These are phyloP conservation scores for Dactylella cylindrospora DNA, from an alignment of 2,329 filamentous ascomycete genomes.

Conservation along the genomic window DNA sequence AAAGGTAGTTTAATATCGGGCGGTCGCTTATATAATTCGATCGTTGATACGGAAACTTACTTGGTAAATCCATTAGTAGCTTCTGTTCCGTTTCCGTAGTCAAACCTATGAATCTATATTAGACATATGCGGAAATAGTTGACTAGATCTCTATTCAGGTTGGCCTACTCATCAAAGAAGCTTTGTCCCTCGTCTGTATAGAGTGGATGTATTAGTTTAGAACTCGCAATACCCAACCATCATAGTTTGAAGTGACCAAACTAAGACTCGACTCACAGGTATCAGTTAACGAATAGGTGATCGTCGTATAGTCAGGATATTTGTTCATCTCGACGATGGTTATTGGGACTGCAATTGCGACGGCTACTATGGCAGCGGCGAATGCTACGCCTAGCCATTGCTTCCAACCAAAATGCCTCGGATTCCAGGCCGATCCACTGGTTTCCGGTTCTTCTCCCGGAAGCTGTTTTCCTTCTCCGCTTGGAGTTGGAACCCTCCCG, in stretches of 20 bases:
- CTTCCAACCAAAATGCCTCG: slow-evolving; percentile 5
- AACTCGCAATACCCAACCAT: neutral
- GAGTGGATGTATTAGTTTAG: too few species aligned
- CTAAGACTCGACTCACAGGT: slow-evolving; percentile 5
- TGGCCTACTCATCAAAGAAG: neutral
- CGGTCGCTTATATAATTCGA: neutral
- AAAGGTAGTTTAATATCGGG: neutral
- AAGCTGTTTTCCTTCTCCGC: too few species aligned
- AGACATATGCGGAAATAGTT: neutral
- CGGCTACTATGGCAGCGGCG: neutral
- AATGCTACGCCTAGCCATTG: slow-evolving; percentile 1
- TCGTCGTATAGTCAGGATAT: slow-evolving; percentile 11
- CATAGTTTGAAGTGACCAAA: too few species aligned
- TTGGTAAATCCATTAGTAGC: slow-evolving; percentile 30
- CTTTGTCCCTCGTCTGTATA: neutral
- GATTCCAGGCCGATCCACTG: neutral
- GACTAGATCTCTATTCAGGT: neutral
- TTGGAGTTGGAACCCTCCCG: too few species aligned
- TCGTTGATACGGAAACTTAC: neutral
- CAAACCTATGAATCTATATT: too few species aligned
- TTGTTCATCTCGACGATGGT: neutral
- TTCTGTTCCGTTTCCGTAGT: slow-evolving; percentile 27
- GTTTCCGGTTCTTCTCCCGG: too few species aligned
- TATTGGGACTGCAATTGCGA: slow-evolving; percentile 4
- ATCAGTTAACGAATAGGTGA: slow-evolving; percentile 7